Evolutionary conservation across 2,329 filamentous ascomycete genomes (phyloP).

Genomic region (Cordyceps fumosorosea): DNA sequence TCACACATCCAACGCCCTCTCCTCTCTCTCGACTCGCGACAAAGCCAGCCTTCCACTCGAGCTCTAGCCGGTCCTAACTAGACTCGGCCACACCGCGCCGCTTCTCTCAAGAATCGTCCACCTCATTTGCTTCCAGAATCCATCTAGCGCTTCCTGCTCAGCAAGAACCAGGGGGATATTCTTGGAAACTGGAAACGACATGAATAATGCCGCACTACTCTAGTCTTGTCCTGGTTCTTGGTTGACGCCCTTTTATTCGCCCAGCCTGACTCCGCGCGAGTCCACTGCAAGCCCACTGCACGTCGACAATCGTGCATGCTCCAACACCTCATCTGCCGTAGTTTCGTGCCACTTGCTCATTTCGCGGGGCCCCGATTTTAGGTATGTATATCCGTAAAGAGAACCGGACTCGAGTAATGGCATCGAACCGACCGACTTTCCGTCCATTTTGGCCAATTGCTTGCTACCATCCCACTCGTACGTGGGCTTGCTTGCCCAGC

Average conservation of each 20-base stretch:
- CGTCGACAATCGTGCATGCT: conserved; percentile 7
- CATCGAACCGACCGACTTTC: not conserved
- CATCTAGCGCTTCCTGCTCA: not conserved
- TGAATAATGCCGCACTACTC: conserved; percentile 8
- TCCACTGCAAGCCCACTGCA: conserved; percentile 6
- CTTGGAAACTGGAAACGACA: conserved; percentile 3
- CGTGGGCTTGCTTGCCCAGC: not conserved
- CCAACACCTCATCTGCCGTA: conserved; percentile 8
- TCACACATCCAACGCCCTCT: not conserved
- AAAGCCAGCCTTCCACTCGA: not conserved
- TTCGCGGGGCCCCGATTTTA: conserved; percentile 10
- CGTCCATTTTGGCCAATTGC: not conserved
- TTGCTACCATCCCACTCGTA: not conserved
- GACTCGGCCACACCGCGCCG: not conserved
- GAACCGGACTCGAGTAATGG: conserved; percentile 7
- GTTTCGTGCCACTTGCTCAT: not conserved
- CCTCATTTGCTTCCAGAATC: not conserved
- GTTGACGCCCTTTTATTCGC: not conserved
- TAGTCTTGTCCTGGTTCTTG: not conserved
- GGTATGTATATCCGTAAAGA: conserved; percentile 1
- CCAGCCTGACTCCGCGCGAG: conserved; percentile 2
- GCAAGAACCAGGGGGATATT: not conserved
- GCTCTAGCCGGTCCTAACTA: not conserved
- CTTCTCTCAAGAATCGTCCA: not conserved
- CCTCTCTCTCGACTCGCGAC: conserved; percentile 6